Evolutionary conservation across 768 basidiomycete genomes (phyloP).

Genomic region (Suillus subaureus): DNA sequence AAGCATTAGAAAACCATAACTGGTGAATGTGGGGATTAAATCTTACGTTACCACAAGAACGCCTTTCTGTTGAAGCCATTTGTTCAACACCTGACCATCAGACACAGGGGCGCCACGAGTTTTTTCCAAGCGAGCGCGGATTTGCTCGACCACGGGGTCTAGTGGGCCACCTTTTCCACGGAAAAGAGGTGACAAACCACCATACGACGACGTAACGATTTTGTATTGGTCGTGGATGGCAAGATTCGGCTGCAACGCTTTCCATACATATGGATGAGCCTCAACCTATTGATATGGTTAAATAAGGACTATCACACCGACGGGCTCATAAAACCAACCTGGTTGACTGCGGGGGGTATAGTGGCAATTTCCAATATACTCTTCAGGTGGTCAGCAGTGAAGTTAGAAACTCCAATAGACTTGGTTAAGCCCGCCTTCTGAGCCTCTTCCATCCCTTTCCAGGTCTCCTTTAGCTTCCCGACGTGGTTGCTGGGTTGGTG

Average conservation of each 20-base stretch:
- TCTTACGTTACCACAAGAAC: constrained; percentile 35
- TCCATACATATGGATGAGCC: constrained; percentile 54
- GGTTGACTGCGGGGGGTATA: constrained; percentile 54
- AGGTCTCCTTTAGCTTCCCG: constrained; percentile 51
- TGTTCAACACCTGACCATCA: constrained; percentile 30
- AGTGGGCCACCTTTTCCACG: constrained; percentile 40
- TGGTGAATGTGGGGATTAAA: background rate
- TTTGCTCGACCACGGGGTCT: constrained; percentile 37
- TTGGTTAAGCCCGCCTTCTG: constrained; percentile 43
- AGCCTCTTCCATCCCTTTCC: constrained; percentile 64
- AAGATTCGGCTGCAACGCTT: constrained; percentile 40
- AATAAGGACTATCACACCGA: background rate
- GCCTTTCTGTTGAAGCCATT: constrained; percentile 32
- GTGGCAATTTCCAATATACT: constrained; percentile 46
- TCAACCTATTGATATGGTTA: constrained; percentile 41
- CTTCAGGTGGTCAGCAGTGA: constrained; percentile 43
- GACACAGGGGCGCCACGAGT: constrained; percentile 30
- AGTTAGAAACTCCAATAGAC: constrained; percentile 61
- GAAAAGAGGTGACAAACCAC: constrained; percentile 41
- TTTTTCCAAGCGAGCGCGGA: constrained; percentile 32
- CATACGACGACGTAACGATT: constrained; percentile 44
- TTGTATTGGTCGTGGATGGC: constrained; percentile 37
- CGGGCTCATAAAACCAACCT: constrained; percentile 34
- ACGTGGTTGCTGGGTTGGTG: constrained; percentile 45
- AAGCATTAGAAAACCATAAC: background rate